phyloP scores from a whole-genome alignment of 208 protist species.

The Acanthamoeba healyi region DNA sequence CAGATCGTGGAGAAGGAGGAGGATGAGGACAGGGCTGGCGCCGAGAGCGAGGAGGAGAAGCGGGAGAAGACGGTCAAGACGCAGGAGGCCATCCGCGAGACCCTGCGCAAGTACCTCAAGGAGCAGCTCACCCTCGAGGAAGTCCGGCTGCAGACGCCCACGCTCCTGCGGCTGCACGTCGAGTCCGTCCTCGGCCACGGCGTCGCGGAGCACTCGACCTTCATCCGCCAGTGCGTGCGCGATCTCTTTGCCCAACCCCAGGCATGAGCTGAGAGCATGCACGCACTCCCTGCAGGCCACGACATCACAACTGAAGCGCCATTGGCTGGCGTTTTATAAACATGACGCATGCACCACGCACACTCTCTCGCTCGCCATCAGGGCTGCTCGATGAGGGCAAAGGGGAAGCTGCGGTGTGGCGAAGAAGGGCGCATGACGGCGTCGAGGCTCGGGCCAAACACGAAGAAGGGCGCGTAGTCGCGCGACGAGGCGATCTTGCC shows the following conservation, averaged over 20 bases:
- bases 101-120: background rate
- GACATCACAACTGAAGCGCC: too few species aligned
- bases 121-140: slow-evolving; percentile 42
- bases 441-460: background rate
- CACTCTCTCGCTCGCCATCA: background rate
- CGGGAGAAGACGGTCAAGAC: background rate
- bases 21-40: background rate
- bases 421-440: background rate
- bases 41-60: background rate
- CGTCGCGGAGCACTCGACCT: background rate
- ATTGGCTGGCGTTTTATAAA: background rate
- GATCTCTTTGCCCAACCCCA: background rate
- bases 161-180: slow-evolving; percentile 15
- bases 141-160: slow-evolving; percentile 4
- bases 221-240: background rate
- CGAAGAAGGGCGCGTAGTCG: slow-evolving; percentile 26
- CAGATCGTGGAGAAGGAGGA: background rate
- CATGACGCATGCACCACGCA: background rate
- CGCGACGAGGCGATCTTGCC: background rate
- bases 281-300: too few species aligned
- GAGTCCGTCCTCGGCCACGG: background rate
- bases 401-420: background rate
- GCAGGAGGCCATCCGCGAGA: slow-evolving; percentile 2
- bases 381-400: background rate
- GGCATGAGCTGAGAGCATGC: too few species aligned